These are phyloP conservation scores for Phaeolepiota aurea DNA, from an alignment of 768 basidiomycete species.

Conservation along the genomic window DNA sequence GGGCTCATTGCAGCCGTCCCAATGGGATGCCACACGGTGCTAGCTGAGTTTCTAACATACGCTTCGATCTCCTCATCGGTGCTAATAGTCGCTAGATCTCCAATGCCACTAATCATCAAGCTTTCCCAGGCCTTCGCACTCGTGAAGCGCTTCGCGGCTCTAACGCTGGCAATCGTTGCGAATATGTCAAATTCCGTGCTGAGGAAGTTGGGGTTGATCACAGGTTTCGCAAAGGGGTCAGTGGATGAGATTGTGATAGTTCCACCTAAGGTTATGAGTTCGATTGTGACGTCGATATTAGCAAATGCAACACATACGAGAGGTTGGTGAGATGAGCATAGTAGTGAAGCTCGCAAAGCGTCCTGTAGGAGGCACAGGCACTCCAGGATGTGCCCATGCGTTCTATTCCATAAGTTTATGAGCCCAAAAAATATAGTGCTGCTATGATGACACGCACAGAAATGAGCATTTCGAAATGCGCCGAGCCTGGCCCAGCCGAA, in stretches of 20 bases:
- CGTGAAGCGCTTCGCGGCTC: constrained; percentile 11
- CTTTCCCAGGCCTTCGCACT: constrained; percentile 14
- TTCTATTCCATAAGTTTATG: too few relatives aligned
- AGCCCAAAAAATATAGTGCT: too few relatives aligned
- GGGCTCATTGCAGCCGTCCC: constrained; percentile 20
- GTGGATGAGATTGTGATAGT: constrained; percentile 25
- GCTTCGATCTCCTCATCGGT: constrained; percentile 15
- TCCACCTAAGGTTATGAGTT: constrained; percentile 14
- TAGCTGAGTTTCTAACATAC: constrained; percentile 9
- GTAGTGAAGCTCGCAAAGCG: constrained; percentile 9
- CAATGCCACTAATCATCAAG: constrained; percentile 13
- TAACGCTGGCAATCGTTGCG: constrained; percentile 14
- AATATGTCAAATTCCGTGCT: constrained; percentile 17
- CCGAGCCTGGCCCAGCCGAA: not conserved
- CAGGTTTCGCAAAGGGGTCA: constrained; percentile 32
- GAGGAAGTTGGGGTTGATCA: constrained; percentile 40
- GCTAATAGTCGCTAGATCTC: constrained; percentile 9
- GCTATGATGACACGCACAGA: not conserved
- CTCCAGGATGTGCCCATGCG: not conserved
- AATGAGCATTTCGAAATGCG: not conserved
- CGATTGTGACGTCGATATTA: not conserved
- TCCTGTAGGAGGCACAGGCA: constrained; percentile 6
- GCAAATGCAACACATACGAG: constrained; percentile 10
- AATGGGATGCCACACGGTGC: constrained; percentile 17
- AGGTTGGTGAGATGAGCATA: constrained; percentile 10